Evolutionary conservation across 2,329 filamentous ascomycete species (phyloP).

Genomic region (Periconia sp.): DNA sequence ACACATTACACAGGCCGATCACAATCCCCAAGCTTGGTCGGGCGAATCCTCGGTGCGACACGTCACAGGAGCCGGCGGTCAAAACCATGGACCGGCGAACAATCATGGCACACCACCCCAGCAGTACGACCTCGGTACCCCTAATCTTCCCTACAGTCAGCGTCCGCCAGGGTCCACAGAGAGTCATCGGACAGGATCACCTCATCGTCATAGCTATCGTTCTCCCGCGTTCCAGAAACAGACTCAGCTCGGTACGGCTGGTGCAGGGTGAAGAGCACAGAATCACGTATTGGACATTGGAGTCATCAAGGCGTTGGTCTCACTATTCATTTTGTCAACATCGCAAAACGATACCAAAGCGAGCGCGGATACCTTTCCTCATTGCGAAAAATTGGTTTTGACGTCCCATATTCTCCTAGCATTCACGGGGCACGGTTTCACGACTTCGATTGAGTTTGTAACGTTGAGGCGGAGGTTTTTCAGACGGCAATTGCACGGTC

Average conservation of each 20-base stretch:
- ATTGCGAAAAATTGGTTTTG: slow-evolving; percentile 11
- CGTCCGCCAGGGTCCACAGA: slow-evolving; percentile 41
- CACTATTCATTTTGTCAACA: slow-evolving; percentile 16
- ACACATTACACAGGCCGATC: slow-evolving; percentile 76
- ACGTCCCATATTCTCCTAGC: slow-evolving; percentile 13
- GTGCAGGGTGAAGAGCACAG: slow-evolving; percentile 33
- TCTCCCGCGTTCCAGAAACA: slow-evolving; percentile 44
- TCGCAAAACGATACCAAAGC: slow-evolving; percentile 22
- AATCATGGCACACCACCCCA: slow-evolving; percentile 37
- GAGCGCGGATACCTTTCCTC: slow-evolving; percentile 19
- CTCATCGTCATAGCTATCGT: slow-evolving; percentile 47
- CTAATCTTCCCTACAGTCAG: slow-evolving; percentile 42
- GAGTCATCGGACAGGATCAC: slow-evolving; percentile 43
- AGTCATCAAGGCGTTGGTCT: slow-evolving; percentile 27
- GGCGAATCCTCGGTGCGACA: slow-evolving; percentile 85
- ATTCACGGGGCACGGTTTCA: slow-evolving; percentile 15
- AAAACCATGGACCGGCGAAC: slow-evolving; percentile 18
- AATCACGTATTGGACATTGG: slow-evolving; percentile 21
- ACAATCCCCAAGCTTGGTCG: slow-evolving; percentile 83
- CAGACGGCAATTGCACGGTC: slow-evolving; percentile 4
- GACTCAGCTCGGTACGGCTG: slow-evolving; percentile 44
- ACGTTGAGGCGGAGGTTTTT: slow-evolving; percentile 4
- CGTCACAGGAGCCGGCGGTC: slow-evolving; percentile 53
- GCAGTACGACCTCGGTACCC: slow-evolving; percentile 36
- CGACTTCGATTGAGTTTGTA: slow-evolving; percentile 16